phyloP scores from a whole-genome alignment of 495 filamentous ascomycete species.

The Aspergillus avenaceus region DNA sequence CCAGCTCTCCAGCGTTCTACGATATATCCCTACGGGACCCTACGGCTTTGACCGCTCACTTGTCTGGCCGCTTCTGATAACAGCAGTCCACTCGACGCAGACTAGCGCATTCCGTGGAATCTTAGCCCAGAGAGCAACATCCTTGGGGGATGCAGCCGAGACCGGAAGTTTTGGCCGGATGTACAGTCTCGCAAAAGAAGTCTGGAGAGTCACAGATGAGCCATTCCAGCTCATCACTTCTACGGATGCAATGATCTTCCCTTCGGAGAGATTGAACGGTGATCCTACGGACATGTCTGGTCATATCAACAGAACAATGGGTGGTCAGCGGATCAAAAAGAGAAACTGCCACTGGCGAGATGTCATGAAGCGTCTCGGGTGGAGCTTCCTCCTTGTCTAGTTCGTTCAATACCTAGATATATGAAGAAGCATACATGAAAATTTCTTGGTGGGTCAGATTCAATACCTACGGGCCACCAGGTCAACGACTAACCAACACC shows the following conservation, averaged over 20 bases:
- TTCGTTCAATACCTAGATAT: too few relatives aligned
- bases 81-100: slow-evolving; percentile 66
- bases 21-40: slow-evolving; percentile 73
- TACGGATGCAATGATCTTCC: background rate
- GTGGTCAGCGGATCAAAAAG: slow-evolving; percentile 26
- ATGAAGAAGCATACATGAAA: too few relatives aligned
- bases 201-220: slow-evolving; percentile 71
- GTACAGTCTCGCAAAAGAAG: slow-evolving; percentile 67
- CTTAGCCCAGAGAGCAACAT: slow-evolving; percentile 63
- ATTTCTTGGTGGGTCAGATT: too few relatives aligned
- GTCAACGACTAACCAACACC: too few relatives aligned
- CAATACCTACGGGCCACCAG: too few relatives aligned
- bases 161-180: slow-evolving; percentile 85
- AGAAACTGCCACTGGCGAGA: slow-evolving; percentile 82
- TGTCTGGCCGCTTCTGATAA: slow-evolving; percentile 86
- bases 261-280: too few relatives aligned
- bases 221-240: slow-evolving; percentile 10
- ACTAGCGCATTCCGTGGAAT: slow-evolving; percentile 67
- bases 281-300: too few relatives aligned
- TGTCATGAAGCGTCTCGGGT: slow-evolving; percentile 81
- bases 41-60: slow-evolving; percentile 87
- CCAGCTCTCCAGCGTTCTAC: slow-evolving; percentile 62
- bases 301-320: too few relatives aligned
- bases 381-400: slow-evolving; percentile 86
- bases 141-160: slow-evolving; percentile 70